Evolutionary conservation across 441 rosid genomes (phyloP).

Genomic region (Brassica hybrid): DNA sequence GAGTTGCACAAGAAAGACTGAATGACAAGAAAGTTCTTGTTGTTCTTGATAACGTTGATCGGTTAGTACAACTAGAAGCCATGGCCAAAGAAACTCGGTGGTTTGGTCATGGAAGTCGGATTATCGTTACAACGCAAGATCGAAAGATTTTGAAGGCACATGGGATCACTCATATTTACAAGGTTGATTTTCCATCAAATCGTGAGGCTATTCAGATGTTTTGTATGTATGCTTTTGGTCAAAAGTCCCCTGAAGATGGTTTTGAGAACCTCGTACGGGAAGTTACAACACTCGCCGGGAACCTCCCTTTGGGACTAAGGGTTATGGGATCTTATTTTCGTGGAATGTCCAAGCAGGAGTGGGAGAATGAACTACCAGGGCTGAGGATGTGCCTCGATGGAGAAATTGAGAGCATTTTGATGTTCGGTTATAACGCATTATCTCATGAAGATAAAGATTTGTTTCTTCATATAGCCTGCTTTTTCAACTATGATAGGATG

Average conservation of each 20-base stretch:
- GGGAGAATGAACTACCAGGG: not conserved
- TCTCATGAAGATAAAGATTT: not conserved
- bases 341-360: not conserved
- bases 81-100: not conserved
- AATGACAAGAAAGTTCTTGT: conserved; percentile 17
- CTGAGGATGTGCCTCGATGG: conserved; percentile 11
- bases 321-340: conserved; percentile 18
- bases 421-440: conserved; percentile 8
- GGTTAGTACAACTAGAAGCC: conserved; percentile 7
- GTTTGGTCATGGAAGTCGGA: conserved; percentile 23
- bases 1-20: conserved; percentile 2
- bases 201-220: conserved; percentile 39
- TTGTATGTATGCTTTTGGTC: conserved; percentile 29
- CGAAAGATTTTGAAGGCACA: not conserved
- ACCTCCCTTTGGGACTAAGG: conserved; percentile 32
- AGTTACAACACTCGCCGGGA: not conserved
- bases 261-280: not conserved
- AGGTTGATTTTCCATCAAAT: not conserved
- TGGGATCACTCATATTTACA: not conserved
- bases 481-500: not conserved
- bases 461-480: conserved; percentile 18
- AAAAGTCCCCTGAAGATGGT: not conserved
- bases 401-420: not conserved
- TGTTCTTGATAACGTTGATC: conserved; percentile 17
- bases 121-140: not conserved